Evolutionary conservation across 2,329 filamentous ascomycete genomes (phyloP).

Genomic region (Arthrobotrys sinensis): DNA sequence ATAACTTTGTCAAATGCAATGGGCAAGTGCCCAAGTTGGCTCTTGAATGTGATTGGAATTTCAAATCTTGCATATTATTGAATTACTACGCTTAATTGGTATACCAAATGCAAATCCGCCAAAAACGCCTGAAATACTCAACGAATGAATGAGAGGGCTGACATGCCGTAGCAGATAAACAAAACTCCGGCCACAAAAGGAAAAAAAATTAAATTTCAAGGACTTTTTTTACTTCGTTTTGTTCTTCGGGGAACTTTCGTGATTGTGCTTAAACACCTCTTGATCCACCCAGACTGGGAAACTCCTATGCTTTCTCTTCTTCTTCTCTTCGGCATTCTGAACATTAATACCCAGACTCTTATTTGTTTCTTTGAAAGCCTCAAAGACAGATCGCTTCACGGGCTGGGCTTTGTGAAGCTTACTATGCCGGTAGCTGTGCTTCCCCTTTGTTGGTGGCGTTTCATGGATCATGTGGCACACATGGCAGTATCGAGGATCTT

Average conservation of each 20-base stretch:
- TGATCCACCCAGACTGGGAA: constrained; percentile 49
- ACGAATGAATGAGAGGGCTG: constrained; percentile 12
- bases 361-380: constrained; percentile 56
- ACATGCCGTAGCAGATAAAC: background rate
- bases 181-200: constrained; percentile 3
- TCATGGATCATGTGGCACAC: constrained; percentile 59
- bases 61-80: constrained; percentile 10
- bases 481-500: constrained; percentile 55
- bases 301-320: constrained; percentile 52
- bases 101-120: constrained; percentile 15
- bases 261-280: constrained; percentile 29
- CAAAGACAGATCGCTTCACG: constrained; percentile 45
- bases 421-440: constrained; percentile 43
- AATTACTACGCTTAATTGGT: constrained; percentile 18
- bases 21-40: background rate
- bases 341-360: constrained; percentile 39
- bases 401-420: constrained; percentile 48
- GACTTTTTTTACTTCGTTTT: constrained; percentile 33
- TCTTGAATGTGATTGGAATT: background rate
- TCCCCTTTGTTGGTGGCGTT: constrained; percentile 32
- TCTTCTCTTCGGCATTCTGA: constrained; percentile 31
- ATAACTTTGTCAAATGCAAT: background rate
- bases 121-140: constrained; percentile 22
- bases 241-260: constrained; percentile 31
- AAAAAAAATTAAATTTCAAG: constrained; percentile 1